These are phyloP conservation scores for Fusarium equiseti DNA, from an alignment of 2,329 filamentous ascomycete genomes.

Conservation along the genomic window DNA sequence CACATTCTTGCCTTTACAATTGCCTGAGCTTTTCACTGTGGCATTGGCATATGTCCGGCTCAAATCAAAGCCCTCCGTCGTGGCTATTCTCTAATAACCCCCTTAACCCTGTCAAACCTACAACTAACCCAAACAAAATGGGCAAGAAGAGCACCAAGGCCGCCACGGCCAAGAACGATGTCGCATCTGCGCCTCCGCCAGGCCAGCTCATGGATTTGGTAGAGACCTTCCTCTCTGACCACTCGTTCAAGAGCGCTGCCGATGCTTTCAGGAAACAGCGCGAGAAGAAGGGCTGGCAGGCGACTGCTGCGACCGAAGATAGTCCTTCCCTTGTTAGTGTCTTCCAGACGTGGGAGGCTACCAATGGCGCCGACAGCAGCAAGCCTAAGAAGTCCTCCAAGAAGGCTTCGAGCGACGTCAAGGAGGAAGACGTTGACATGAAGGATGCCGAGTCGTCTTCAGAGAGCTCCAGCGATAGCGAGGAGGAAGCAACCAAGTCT, in stretches of 20 bases:
- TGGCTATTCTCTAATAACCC: conserved; percentile 61
- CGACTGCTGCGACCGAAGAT: conserved; percentile 37
- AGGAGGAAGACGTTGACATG: conserved; percentile 61
- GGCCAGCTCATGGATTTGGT: conserved; percentile 75
- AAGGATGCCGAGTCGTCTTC: conserved; percentile 57
- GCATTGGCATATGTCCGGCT: conserved; percentile 51
- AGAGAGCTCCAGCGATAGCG: conserved; percentile 47
- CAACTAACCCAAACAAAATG: conserved; percentile 48
- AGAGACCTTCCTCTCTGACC: conserved; percentile 73
- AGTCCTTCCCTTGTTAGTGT: conserved; percentile 62
- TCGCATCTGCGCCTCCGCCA: conserved; percentile 57
- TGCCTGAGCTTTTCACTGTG: conserved; percentile 1
- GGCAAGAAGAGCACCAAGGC: conserved; percentile 49
- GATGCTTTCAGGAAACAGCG: conserved; percentile 73
- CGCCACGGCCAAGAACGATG: conserved; percentile 37
- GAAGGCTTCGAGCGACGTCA: conserved; percentile 44
- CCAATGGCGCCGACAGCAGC: conserved; percentile 32
- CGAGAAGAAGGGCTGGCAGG: conserved; percentile 63
- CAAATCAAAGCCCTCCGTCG: conserved; percentile 51
- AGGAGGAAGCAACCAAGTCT: conserved; percentile 42
- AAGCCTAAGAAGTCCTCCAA: conserved; percentile 42
- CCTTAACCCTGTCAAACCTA: conserved; percentile 36
- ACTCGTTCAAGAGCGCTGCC: conserved; percentile 73
- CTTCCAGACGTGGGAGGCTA: conserved; percentile 63
- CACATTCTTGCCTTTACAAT: conserved; percentile 18